Percentiles rank a stretch among this genome's conserved stretches.
These are phyloP conservation scores for Caryopteris hybrid DNA, from an alignment of 305 asterid genomes.

Conservation along the genomic window DNA sequence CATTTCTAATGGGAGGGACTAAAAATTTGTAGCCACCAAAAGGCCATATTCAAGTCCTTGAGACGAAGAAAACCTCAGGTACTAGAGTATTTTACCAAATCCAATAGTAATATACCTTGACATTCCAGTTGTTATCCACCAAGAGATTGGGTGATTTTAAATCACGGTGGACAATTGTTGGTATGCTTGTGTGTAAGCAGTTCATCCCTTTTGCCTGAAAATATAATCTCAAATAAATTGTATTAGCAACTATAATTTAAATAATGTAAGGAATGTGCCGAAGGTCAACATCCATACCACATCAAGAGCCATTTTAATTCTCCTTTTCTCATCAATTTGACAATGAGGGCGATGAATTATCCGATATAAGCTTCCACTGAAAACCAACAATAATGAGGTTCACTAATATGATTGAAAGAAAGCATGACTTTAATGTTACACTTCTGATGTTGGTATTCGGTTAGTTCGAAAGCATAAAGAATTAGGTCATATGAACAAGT, in stretches of 20 bases:
- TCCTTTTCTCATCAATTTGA: conserved; percentile 91
- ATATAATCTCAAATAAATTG: conserved; percentile 23
- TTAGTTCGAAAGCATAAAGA: neutral
- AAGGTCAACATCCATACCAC: conserved; percentile 59
- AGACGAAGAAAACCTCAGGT: neutral
- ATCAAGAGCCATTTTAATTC: conserved; percentile 98
- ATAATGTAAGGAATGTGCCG: conserved; percentile 1
- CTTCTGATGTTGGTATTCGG: neutral
- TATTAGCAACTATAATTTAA: conserved; percentile 12
- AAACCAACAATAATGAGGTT: conserved; percentile 32
- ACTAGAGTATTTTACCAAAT: conserved; percentile 4
- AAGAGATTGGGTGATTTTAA: conserved; percentile 95
- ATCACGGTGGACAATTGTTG: conserved; percentile 98
- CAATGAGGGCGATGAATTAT: conserved; percentile 95
- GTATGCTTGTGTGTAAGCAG: conserved; percentile 96
- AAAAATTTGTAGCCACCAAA: conserved; percentile 5
- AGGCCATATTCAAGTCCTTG: conserved; percentile 10
- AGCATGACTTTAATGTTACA: neutral
- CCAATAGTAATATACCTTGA: conserved; percentile 53
- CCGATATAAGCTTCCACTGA: conserved; percentile 98
- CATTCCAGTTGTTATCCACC: conserved; percentile 97
- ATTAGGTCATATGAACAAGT: neutral
- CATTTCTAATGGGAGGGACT: neutral
- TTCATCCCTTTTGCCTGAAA: conserved; percentile 97
- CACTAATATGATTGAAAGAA: conserved; percentile 16